Conservation (phyloP, 2,329 filamentous ascomycete genomes). For the Dothistroma pini region DNA sequence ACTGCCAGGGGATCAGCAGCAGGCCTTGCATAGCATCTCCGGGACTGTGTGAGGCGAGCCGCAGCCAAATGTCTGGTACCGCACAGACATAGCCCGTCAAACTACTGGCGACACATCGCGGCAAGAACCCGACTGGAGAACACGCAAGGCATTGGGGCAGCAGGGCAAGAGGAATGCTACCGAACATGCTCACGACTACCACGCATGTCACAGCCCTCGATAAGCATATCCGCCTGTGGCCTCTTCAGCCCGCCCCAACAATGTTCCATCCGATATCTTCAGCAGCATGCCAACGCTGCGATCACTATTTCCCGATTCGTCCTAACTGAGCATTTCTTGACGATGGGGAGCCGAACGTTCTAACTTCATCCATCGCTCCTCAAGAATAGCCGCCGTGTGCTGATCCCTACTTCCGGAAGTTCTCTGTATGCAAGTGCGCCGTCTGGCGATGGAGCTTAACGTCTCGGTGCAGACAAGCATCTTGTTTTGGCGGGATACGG, state of each 20-base stretch:
- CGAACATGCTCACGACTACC: background rate
- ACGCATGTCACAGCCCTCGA: background rate
- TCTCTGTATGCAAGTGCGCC: slow-evolving; percentile 18
- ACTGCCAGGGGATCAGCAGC: background rate
- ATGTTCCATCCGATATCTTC: background rate
- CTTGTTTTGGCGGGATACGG: slow-evolving; percentile 27
- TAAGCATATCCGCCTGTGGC: background rate
- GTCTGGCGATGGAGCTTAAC: slow-evolving; percentile 24
- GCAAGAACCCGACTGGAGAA: background rate
- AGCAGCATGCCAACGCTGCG: slow-evolving; percentile 6
- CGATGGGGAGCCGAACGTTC: slow-evolving; percentile 29
- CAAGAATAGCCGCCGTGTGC: slow-evolving; percentile 24
- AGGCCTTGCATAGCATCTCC: background rate
- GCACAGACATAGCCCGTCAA: background rate
- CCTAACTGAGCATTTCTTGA: slow-evolving; percentile 18
- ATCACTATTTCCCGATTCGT: slow-evolving; percentile 13
- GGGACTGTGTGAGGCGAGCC: slow-evolving; percentile 1
- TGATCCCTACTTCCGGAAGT: slow-evolving; percentile 15
- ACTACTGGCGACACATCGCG: background rate
- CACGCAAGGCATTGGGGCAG: background rate
- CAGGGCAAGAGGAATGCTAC: background rate
- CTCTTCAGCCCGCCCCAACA: background rate
- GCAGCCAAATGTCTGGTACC: background rate
- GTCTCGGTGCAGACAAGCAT: slow-evolving; percentile 19
- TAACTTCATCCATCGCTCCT: slow-evolving; percentile 23